Evolutionary conservation across 345 rosid species (phyloP).

Genomic region (Salix koriyanagi): DNA sequence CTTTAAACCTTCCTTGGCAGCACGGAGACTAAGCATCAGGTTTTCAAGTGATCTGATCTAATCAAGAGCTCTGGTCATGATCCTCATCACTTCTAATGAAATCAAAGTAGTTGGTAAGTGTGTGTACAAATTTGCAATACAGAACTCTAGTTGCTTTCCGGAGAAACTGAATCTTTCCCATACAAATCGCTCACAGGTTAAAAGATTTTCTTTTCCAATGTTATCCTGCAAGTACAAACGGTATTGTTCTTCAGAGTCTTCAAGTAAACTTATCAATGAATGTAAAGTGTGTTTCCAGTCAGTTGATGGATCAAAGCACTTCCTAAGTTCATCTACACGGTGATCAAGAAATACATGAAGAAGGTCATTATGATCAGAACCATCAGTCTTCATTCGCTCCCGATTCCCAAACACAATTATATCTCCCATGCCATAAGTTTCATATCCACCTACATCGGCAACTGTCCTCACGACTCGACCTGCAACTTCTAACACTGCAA

Average conservation of each 20-base stretch:
- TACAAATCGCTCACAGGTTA: conserved; percentile 15
- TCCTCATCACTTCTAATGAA: conserved; percentile 20
- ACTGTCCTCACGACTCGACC: neutral
- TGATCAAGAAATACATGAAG: conserved; percentile 7
- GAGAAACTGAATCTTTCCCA: conserved; percentile 5
- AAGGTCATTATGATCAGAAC: neutral
- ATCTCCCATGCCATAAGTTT: conserved; percentile 6
- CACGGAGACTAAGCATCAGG: neutral
- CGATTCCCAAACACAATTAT: conserved; percentile 9
- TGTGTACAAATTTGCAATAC: conserved; percentile 23
- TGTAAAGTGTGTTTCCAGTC: conserved; percentile 1
- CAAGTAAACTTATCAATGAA: conserved; percentile 6
- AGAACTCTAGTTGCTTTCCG: conserved; percentile 9
- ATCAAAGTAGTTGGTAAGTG: conserved; percentile 37
- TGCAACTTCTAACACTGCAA: conserved; percentile 9
- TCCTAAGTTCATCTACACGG: neutral
- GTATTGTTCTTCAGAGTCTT: neutral
- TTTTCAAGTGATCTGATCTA: conserved; percentile 8
- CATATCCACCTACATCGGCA: neutral
- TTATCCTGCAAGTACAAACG: neutral
- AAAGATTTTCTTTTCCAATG: neutral
- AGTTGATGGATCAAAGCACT: neutral
- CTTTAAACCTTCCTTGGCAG: neutral
- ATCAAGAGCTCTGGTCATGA: conserved; percentile 17
- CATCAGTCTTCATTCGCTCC: conserved; percentile 8